These are phyloP conservation scores for Terfezia claveryi DNA, from an alignment of 495 filamentous ascomycete genomes.

Conservation along the genomic window DNA sequence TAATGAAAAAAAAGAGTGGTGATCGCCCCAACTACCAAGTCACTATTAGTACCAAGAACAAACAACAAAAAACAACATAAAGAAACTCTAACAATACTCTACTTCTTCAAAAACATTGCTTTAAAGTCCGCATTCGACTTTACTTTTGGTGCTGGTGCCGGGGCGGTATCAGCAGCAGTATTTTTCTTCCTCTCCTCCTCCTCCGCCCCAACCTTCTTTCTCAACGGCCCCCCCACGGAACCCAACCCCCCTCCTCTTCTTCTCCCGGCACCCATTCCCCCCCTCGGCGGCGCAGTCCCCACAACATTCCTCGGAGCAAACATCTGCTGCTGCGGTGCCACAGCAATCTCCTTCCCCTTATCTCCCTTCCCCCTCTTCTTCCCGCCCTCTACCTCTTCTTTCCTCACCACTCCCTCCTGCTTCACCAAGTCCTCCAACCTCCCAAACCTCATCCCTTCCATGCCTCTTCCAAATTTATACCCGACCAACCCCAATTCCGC, in stretches of 20 bases:
- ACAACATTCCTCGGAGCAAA: conserved; percentile 3
- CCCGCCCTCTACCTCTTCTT: conserved; percentile 30
- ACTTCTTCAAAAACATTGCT: conserved; percentile 37
- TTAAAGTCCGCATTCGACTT: conserved; percentile 86
- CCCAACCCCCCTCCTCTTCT: conserved; percentile 24
- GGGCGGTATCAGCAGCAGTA: conserved; percentile 5
- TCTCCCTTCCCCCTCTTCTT: conserved; percentile 25
- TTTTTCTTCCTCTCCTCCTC: conserved; percentile 23
- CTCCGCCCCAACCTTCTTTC: conserved; percentile 31
- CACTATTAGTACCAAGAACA: neutral
- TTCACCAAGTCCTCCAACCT: conserved; percentile 25
- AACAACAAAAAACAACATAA: neutral
- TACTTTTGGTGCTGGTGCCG: conserved; percentile 19
- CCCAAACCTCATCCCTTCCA: conserved; percentile 12
- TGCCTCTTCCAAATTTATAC: conserved; percentile 41
- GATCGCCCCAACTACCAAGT: no score
- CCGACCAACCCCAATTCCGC: conserved; percentile 55
- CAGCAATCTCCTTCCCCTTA: conserved; percentile 25
- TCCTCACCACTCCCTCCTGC: conserved; percentile 24
- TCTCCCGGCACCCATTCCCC: conserved; percentile 11
- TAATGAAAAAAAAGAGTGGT: no score
- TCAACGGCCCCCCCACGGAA: conserved; percentile 26
- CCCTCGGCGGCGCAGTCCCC: neutral
- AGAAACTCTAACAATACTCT: neutral
- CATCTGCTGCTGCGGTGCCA: conserved; percentile 25